Evolutionary conservation across 192 early-diverging fungal genomes (phyloP), one percentile per base, ranked within the genome.

Genomic region (Ambispora gerdemannii): DNA sequence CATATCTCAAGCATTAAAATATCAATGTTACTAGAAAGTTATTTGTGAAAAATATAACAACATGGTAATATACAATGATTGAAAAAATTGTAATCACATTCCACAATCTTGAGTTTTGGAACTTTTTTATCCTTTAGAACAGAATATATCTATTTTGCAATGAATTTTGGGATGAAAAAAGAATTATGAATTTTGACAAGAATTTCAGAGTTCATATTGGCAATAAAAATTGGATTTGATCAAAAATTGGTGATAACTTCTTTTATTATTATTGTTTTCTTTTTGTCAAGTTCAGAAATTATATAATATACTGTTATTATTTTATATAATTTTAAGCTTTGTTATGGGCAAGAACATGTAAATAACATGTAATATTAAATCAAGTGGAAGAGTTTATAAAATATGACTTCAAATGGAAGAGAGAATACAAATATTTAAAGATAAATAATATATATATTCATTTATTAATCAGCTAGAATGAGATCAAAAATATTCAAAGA

Each of bases 1-100:
- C 53, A 70, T 10, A 22, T 35, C 3, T 70, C 53, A 33, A 13
- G 3, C 3, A 28, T 70, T 13, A 70, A 59, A 1, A 70, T 27
- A 2, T 58, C 24, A 4, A 30, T 58, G 24, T 20, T 27, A 1
- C 55, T 30, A 58, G 13, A 58, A 20, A 58, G 20, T 27, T 58
- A 30, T 58, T 58, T 30, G 24, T 58, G 24, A 30, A 58, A 58
- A 58, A 58, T 25, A 4, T 58, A 30, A 28, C 24, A 28, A 58
- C 55, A 58, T 20, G 24, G 24, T 13, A 24, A 2, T 25, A 58
- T 20, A 58, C 24, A 58, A 22, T 58, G 13, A 24, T 4, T 20
- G 13, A 58, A 28, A 4, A 58, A 58, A 20, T 27, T 27, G 28
- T 30, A 58, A 58, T 58, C 24, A 58, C 55, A 58, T 20, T 58